Evolutionary conservation across 108 stramenopile species (phyloP), one percentile per base, ranked within the genome.

Genomic region (Schizochytrium sp.): DNA sequence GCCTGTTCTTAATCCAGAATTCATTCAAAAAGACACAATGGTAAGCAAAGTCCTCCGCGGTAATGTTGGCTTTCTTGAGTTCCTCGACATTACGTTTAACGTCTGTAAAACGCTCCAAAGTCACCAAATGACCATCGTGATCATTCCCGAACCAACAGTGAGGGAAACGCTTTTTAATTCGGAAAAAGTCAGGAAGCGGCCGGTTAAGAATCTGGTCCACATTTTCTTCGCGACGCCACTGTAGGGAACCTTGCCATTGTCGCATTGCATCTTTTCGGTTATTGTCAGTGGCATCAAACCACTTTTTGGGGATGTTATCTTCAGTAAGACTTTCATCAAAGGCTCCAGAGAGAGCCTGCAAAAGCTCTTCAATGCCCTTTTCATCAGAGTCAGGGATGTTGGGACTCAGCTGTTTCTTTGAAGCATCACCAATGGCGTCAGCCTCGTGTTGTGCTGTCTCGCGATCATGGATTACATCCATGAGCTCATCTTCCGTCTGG

Each of bases 281-380:
- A n/a, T 55, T 55, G 76, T 83, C 76, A 10, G 76, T 83, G 53
- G 76, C 76, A 40, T 83, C 76, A 40, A 55, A 83, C 76, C 76
- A 83, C 76, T 83, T 83, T 83, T 83, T 49, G 2, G 76, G 76
- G 28, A 47, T 55, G 76, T 83, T 55, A 13, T 55, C 53, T n/a
- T 83, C 76, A 5, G 47, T 49, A 10, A 83, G n/a, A 0, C 15
- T 47, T 42, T 83, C 76, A 53, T 83, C 76, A 42, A 83, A 83
- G 76, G 76, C 76, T n/a, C 76, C 76, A 47, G 47, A 55, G 10
- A 83, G 53, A 10, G 76, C 76, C 2, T 49, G 53, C 50, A 83
- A 55, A 38, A 83, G 76, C 47, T 49, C 76, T 10, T 83, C 76
- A 38, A 83, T 55, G 76, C 76, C 76, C 53, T 83, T 83, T 55